phyloP scores from a whole-genome alignment of 768 basidiomycete species.

The Bullera alba region DNA sequence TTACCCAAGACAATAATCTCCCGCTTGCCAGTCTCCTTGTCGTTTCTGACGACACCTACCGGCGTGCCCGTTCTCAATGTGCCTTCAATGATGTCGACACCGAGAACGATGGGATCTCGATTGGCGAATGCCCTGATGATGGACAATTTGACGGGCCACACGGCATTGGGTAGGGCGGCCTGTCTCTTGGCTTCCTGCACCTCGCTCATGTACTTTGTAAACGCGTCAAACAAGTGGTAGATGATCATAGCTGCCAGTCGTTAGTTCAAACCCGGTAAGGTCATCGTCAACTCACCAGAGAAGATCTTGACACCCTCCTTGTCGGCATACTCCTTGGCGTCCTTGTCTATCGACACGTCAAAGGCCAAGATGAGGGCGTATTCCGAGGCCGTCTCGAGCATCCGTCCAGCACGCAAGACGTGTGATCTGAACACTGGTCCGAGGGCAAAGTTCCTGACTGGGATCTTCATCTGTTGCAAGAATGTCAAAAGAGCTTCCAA shows the following conservation, averaged over 20 bases:
- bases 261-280: slow-evolving; percentile 1
- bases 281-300: slow-evolving; percentile 58
- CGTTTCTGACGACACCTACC: slow-evolving; percentile 86
- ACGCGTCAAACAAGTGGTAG: slow-evolving; percentile 94
- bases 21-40: slow-evolving; percentile 77
- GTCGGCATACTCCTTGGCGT: slow-evolving; percentile 82
- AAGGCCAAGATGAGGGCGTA: slow-evolving; percentile 93
- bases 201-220: slow-evolving; percentile 86
- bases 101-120: slow-evolving; percentile 93
- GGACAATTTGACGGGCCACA: slow-evolving; percentile 94
- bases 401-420: slow-evolving; percentile 81
- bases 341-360: slow-evolving; percentile 89
- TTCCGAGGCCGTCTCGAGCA: slow-evolving; percentile 94
- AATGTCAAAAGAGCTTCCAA: slow-evolving; percentile 94
- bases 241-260: slow-evolving; percentile 78
- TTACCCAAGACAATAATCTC: slow-evolving; percentile 88
- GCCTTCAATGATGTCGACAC: slow-evolving; percentile 92
- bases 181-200: slow-evolving; percentile 84
- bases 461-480: slow-evolving; percentile 89
- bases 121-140: slow-evolving; percentile 90
- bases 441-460: slow-evolving; percentile 94
- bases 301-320: slow-evolving; percentile 92
- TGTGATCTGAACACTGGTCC: slow-evolving; percentile 95
- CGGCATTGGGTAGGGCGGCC: slow-evolving; percentile 87
- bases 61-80: slow-evolving; percentile 86